Base-by-base conservation (phyloP, 257 asterid genomes). In the Osmanthus fragrans region DNA sequence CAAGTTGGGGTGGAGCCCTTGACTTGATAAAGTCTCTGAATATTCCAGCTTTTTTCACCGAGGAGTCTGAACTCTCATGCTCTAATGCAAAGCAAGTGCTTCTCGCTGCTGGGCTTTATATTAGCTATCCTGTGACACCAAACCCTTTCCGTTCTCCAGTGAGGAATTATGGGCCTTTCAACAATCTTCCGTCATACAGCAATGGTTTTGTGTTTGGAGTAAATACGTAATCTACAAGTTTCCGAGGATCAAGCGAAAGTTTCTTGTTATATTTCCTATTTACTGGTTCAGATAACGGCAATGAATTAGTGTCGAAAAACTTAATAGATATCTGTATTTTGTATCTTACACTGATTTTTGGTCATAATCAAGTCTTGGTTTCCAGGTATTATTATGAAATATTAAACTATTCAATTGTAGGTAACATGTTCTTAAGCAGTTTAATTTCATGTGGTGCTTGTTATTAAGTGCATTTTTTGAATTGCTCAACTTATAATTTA, bases 101-200 rank as follows among this genome's bases (percentile, higher is more conserved):
- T 75, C 79, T 76, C 16, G 25, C 33, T 34, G 74, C 75, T 49
- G 81, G 85, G 34, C 71, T 84, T 67, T 77, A 40, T 49, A 78
- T 84, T 30, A 81, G 81, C 73, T 75, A 78, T 75, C 87, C 85
- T 2, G 78, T 78, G 47, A 84, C 85, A 18, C 83, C 87, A n/a
- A 84, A 83, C 73, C 86, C 86, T 68, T 83, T 83, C 80, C 82
- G 86, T 27, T 83, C 86, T 40, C 87, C 87, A 15, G 84, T 77
- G 47, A 83, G 82, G 79, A 80, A 30, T 70, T 80, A 49, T 77
- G 84, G 72, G 68, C 40, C 79, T 54, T 77, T 79, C 58, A 68
- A 77, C 32, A 80, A 83, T 25, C 74, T 83, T 73, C 84, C 87
- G 21, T 76, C 80, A 2, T 80, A 80, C 51, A 80, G 87, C 80